phyloP scores from a whole-genome alignment of 495 filamentous ascomycete genomes.

The Glutinoglossum americanum region DNA sequence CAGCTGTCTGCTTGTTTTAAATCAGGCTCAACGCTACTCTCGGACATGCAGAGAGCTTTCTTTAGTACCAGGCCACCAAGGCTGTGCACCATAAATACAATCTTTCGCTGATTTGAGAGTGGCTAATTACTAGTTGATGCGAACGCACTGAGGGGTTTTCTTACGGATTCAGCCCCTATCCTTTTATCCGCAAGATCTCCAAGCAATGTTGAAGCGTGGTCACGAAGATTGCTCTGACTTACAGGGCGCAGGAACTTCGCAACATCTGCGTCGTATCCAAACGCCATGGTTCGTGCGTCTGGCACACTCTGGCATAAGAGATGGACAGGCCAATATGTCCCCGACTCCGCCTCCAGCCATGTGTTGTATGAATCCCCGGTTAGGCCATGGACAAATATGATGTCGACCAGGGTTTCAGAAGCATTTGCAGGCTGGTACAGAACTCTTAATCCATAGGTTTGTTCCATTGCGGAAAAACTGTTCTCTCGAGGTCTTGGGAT shows the following conservation, averaged over 20 bases:
- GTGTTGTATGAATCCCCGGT: neutral
- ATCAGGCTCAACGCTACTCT: neutral
- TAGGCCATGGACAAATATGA: neutral
- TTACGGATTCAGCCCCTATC: neutral
- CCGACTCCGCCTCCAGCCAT: neutral
- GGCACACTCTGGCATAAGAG: neutral
- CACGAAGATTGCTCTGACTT: neutral
- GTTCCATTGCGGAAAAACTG: too few species aligned
- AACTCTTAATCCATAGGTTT: neutral
- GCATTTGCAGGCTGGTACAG: neutral
- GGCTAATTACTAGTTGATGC: neutral
- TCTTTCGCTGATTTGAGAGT: slow-evolving; percentile 25
- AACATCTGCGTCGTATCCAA: neutral
- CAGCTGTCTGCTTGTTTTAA: neutral
- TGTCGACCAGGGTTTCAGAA: neutral
- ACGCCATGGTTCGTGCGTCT: neutral
- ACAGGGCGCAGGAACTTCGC: neutral
- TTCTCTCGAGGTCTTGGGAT: too few species aligned
- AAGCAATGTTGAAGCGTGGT: neutral
- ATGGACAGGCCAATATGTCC: neutral
- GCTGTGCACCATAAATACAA: neutral
- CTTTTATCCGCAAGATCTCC: neutral
- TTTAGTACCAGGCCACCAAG: neutral
- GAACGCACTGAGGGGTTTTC: neutral
- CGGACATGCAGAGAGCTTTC: neutral